phyloP scores from a whole-genome alignment of 768 basidiomycete genomes.

The Lentinula raphanica region DNA sequence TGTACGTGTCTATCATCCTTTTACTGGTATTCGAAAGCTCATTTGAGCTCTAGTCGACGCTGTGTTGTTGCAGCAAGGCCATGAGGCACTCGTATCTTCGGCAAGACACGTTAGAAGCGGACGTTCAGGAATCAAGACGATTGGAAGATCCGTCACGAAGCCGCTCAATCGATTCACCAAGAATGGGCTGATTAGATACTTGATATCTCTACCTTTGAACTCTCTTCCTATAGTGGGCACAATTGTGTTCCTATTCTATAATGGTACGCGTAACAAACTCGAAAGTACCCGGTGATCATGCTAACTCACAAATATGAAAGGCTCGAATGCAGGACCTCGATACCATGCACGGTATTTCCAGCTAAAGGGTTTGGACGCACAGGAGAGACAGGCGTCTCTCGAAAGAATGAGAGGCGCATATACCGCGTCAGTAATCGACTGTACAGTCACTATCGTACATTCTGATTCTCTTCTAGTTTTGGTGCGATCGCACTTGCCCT shows the following conservation, averaged over 20 bases:
- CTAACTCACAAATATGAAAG: conserved; percentile 15
- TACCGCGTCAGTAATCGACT: conserved; percentile 46
- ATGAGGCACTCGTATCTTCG: conserved; percentile 25
- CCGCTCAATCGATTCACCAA: conserved; percentile 40
- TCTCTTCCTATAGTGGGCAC: conserved; percentile 63
- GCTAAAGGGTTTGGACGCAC: conserved; percentile 48
- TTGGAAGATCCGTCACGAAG: conserved; percentile 45
- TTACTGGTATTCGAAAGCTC: not conserved
- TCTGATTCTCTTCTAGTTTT: conserved; percentile 32
- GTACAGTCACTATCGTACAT: not conserved
- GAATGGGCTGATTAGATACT: conserved; percentile 48
- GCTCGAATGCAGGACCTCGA: conserved; percentile 43
- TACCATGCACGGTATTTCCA: conserved; percentile 68
- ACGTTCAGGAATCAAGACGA: conserved; percentile 32
- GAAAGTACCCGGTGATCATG: no score
- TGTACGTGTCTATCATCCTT: conserved; percentile 22
- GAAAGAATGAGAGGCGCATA: conserved; percentile 51
- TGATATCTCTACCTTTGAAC: conserved; percentile 64
- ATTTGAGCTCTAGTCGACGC: conserved; percentile 26
- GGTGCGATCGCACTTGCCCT: conserved; percentile 55
- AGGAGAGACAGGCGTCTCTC: conserved; percentile 40
- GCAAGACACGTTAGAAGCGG: conserved; percentile 26
- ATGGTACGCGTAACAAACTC: conserved; percentile 26
- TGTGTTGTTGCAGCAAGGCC: conserved; percentile 29
- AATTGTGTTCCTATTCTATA: conserved; percentile 52